Conservation (phyloP, 2,329 filamentous ascomycete species). For the Ceratocystis alfenasii region DNA sequence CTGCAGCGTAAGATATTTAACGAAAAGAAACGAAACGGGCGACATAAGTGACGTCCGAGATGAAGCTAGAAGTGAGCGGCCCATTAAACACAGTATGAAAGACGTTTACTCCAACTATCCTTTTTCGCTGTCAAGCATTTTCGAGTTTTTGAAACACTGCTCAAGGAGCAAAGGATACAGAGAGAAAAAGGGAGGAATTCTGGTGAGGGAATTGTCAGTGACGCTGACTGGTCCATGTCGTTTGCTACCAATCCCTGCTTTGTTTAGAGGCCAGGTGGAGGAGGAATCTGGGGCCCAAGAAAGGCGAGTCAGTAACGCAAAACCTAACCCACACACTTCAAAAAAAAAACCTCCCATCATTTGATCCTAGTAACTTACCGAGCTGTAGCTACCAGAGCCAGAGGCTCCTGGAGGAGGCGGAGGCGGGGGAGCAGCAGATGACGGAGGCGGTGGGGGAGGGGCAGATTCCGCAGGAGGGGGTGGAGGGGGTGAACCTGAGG, state of each 20-base stretch:
- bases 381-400: conserved; percentile 47
- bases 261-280: conserved; percentile 18
- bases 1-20: conserved; percentile 13
- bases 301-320: conserved; percentile 9
- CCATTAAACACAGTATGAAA: conserved; percentile 9
- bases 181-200: no score
- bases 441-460: conserved; percentile 39
- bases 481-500: conserved; percentile 47
- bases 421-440: conserved; percentile 35
- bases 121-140: neutral
- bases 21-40: conserved; percentile 1
- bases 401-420: conserved; percentile 40
- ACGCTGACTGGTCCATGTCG: neutral
- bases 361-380: conserved; percentile 38
- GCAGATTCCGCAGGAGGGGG: conserved; percentile 44
- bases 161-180: neutral
- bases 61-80: conserved; percentile 1
- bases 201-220: no score
- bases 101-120: conserved; percentile 1
- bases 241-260: conserved; percentile 2
- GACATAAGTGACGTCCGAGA: neutral
- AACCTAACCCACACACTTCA: neutral
- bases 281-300: neutral
- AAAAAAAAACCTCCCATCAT: neutral
- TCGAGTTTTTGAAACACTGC: no score